phyloP scores from a whole-genome alignment of 768 basidiomycete genomes.

The Mycena kentingensis region DNA sequence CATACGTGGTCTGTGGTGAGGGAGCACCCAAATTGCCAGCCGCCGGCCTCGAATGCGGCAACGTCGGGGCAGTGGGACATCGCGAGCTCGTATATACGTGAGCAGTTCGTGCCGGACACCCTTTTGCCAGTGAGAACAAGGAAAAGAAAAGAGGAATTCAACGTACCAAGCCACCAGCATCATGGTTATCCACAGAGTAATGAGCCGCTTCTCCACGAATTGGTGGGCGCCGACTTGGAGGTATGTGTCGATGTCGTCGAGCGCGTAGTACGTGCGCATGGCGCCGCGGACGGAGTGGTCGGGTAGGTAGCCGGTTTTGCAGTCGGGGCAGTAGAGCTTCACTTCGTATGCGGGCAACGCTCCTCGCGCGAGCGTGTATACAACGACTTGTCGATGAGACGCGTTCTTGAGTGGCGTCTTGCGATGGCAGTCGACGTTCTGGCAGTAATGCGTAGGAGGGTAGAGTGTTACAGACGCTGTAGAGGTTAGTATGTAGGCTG shows the following conservation, averaged over 20 bases:
- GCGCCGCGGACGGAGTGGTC: conserved; percentile 24
- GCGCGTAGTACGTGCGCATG: conserved; percentile 22
- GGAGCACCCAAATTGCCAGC: conserved; percentile 24
- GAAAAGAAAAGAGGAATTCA: background rate
- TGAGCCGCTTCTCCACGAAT: conserved; percentile 25
- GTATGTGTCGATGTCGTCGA: conserved; percentile 17
- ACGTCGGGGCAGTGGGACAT: conserved; percentile 9
- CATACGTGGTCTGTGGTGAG: conserved; percentile 32
- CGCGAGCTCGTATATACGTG: conserved; percentile 21
- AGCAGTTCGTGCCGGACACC: conserved; percentile 24
- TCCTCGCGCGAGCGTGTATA: conserved; percentile 19
- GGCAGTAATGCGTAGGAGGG: conserved; percentile 3
- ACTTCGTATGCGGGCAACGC: conserved; percentile 27
- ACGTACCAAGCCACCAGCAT: conserved; percentile 21
- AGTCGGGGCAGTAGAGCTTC: conserved; percentile 25
- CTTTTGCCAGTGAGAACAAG: background rate
- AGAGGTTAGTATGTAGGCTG: background rate
- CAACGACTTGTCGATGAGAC: conserved; percentile 20
- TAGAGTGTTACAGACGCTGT: conserved; percentile 3
- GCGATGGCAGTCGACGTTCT: background rate
- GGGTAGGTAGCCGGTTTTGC: conserved; percentile 25
- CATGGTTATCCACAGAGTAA: conserved; percentile 16
- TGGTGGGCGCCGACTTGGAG: conserved; percentile 32
- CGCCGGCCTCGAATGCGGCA: conserved; percentile 1
- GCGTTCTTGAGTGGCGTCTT: conserved; percentile 22